Conservation (phyloP, 1,284 basidiomycete genomes). For the Grifola frondosa region DNA sequence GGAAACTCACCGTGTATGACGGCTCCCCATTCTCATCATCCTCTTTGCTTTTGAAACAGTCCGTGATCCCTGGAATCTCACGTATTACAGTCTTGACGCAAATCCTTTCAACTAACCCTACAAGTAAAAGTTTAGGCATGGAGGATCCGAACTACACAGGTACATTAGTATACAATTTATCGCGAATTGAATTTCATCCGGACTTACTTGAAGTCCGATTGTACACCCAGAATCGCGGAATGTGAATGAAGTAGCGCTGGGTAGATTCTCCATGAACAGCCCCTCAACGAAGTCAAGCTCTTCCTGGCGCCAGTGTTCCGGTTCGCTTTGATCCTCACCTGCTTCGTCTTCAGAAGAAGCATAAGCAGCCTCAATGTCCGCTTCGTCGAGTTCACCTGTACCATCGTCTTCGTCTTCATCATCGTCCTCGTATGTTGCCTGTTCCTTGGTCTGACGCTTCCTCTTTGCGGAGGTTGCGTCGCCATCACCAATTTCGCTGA, state of each 20-base stretch:
- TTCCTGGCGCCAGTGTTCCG: conserved; percentile 41
- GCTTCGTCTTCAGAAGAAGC: conserved; percentile 39
- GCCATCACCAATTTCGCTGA: conserved; percentile 34
- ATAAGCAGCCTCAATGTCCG: conserved; percentile 71
- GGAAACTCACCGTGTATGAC: conserved; percentile 44
- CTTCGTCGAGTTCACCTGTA: conserved; percentile 57
- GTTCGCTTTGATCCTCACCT: conserved; percentile 29
- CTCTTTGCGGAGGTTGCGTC: conserved; percentile 43
- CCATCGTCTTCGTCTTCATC: conserved; percentile 54
- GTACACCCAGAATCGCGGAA: conserved; percentile 77
- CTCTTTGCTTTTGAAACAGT: conserved; percentile 75
- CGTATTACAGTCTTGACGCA: conserved; percentile 85
- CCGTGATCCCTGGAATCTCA: conserved; percentile 83
- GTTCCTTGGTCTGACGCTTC: conserved; percentile 45
- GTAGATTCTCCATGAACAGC: conserved; percentile 52
- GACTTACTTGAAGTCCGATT: conserved; percentile 79
- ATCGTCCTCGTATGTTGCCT: conserved; percentile 55
- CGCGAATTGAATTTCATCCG: background rate
- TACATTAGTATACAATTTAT: conserved; percentile 9
- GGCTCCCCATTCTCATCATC: conserved; percentile 51
- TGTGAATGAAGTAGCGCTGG: conserved; percentile 66
- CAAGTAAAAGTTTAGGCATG: conserved; percentile 88
- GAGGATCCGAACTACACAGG: conserved; percentile 57
- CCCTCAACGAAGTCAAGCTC: conserved; percentile 47
- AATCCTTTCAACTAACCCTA: conserved; percentile 86